Evolutionary conservation across 192 early-diverging fungal genomes (phyloP).

Genomic region (Umbelopsis isabellina): DNA sequence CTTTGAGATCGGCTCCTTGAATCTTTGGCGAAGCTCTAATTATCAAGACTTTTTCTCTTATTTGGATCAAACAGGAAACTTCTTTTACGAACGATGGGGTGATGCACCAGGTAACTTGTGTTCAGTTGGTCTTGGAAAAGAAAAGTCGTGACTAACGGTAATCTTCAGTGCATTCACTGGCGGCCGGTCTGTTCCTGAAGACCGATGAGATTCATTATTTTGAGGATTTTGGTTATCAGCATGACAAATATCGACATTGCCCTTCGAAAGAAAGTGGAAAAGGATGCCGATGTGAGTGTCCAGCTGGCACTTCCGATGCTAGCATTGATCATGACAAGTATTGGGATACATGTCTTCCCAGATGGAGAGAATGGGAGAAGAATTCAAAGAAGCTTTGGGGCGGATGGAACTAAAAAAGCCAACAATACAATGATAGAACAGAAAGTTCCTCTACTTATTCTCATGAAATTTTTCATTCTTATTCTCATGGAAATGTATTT

Average conservation of each 20-base stretch:
- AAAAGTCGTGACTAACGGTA: not conserved
- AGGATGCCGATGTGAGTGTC: constrained; percentile 39
- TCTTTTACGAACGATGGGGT: constrained; percentile 83
- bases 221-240: constrained; percentile 76
- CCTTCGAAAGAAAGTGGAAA: constrained; percentile 48
- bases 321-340: constrained; percentile 42
- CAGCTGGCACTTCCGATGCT: constrained; percentile 27
- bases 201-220: constrained; percentile 74
- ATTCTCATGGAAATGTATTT: constrained; percentile 11
- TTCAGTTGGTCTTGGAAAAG: not conserved
- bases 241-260: constrained; percentile 66
- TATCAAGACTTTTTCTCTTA: constrained; percentile 68
- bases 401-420: constrained; percentile 9
- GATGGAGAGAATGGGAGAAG: constrained; percentile 42
- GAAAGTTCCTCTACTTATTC: too few species aligned
- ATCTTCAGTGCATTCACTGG: constrained; percentile 66
- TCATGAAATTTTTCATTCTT: too few species aligned
- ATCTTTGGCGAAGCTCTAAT: constrained; percentile 57
- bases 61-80: constrained; percentile 69
- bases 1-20: constrained; percentile 76
- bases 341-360: constrained; percentile 38
- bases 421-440: too few species aligned
- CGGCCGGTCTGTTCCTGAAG: constrained; percentile 58
- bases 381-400: constrained; percentile 17
- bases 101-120: constrained; percentile 63